Base-by-base conservation (phyloP, 345 rosid species). In the Acer campestre region DNA sequence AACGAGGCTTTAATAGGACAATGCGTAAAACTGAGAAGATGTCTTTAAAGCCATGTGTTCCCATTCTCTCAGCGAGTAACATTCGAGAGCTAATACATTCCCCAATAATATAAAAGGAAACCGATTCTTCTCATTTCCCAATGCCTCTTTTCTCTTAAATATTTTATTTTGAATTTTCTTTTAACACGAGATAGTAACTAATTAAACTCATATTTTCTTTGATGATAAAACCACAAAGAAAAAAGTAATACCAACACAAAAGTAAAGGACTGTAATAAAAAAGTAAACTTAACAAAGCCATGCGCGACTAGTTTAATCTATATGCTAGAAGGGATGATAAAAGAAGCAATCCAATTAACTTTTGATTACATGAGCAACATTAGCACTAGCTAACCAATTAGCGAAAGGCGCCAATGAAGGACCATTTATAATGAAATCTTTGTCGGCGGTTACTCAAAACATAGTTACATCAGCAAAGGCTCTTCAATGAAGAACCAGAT, bases 11-110 rank as follows among this genome's bases (percentile, higher is more conserved):
- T 76, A 67, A 22, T 66, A 73, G 64, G 75, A 71, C 6, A 16
- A 73, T 42, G 23, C 80, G 51, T 62, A 38, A 25, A 40, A 63
- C 63, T 35, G 68, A 20, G 7, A 68, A 61, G 62, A 62, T 22
- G 61, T 40, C 61, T 67, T 25, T 49, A 70, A 44, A 13, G 64
- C 80, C 83, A 72, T 67, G 65, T 72, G 80, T 77, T 35, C 49
- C 48, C 56, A 58, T 73, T 61, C 71, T 49, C 46, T 73, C 80
- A 44, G 44, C 22, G 44, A 61, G 78, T 68, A 51, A 62, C 42
- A 61, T 35, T 44, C 55, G 0, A 42, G 70, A 46, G 65, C 46
- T 53, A 4, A 70, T 73, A 77, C 46, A 10, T 67, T 29, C 77
- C 77, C 73, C 69, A 55, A 73, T 48, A 56, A 35, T 61, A 40